phyloP scores from a whole-genome alignment of 176 grass and related monocot species.

The maize (Zea mays) region Zm-B73-REFERENCE-NAM-5.0 NC_050096.1:5670001-5670500 shows the following conservation, averaged over 20 bases:
- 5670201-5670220: not conserved
- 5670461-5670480: conserved; percentile 18
- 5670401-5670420: not conserved
- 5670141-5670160: conserved; percentile 57
- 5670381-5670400: conserved; percentile 34
- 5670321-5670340: not conserved
- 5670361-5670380: not conserved
- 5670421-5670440: conserved; percentile 7
- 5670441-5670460: conserved; percentile 12
- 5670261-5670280: conserved; percentile 36
- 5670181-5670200: conserved; percentile 35
- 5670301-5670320: conserved; percentile 25
- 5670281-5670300: not conserved
- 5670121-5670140: conserved; percentile 43
- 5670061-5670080: not conserved
- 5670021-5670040: conserved; percentile 1
- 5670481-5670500: not conserved
- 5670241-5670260: conserved; percentile 61
- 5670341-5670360: too few relatives aligned
- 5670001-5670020: conserved; percentile 43
- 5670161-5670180: not conserved
- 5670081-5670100: not conserved
- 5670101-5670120: conserved; percentile 38
- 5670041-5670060: not conserved
- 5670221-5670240: conserved; percentile 25